Evolutionary conservation across 768 basidiomycete species (phyloP), one percentile per base, ranked within the genome.

Genomic region (Naganishia onofrii): DNA sequence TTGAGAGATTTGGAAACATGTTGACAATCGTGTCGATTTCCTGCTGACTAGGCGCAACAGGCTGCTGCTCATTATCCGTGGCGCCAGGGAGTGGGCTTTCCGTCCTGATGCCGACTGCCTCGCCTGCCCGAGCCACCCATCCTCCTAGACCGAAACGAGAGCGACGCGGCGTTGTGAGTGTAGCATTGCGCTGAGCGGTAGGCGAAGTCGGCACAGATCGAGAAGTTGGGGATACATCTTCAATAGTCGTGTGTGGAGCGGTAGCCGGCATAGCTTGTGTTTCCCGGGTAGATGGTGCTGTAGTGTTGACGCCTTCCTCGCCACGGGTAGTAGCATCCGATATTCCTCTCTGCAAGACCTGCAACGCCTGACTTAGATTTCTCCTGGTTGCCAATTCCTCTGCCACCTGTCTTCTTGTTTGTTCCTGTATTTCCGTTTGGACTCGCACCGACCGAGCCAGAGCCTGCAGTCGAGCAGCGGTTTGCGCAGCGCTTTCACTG

Each of bases 1-100:
- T 84, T 44, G 86, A 85, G 32, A 90, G 76, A 76, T 90, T 86
- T 26, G 93, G 92, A 77, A 96, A 96, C 89, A 96, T 93, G 58
- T 81, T 84, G 55, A 86, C 85, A 66, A 94, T 75, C 56, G 90
- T 77, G 31, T 44, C 46, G 23, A 78, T 76, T 71, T 72, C 78
- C 76, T 77, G 87, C 9, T 83, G 79, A 65, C 94, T 90, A 80
- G 91, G 90, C 13, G 88, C 87, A 23, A 42, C 29, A 19, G 55
- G 55, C 23, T 46, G 55, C 19, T 23, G 13, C 38, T 46, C 67
- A 13, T 31, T 36, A 12, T 36, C 66, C 10, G 23, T 32, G 34
- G 21, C 68, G n/a, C 48, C 44, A 6, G 55, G 29, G 15, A 38
- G 54, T 9, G 67, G 67, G 23, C 68, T 69, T 28, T 32, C 44